Conservation (phyloP, 495 filamentous ascomycete genomes). For the Podospora tetraspora region DNA sequence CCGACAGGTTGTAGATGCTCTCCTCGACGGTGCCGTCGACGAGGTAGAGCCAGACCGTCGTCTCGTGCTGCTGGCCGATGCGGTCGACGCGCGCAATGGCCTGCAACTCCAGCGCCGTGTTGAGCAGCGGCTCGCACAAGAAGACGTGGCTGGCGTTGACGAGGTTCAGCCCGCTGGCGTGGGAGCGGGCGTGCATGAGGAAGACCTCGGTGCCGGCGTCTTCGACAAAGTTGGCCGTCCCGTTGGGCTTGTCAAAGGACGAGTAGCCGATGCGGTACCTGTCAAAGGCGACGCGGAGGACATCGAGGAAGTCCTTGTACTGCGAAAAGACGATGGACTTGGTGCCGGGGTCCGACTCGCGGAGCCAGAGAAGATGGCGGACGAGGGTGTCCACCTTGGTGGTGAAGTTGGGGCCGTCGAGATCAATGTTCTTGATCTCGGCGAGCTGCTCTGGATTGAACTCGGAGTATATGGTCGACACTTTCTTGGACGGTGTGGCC, state of each 20-base stretch:
- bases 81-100: slow-evolving; percentile 91
- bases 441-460: slow-evolving; percentile 64
- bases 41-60: slow-evolving; percentile 93
- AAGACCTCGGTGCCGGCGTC: slow-evolving; percentile 78
- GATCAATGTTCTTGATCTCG: slow-evolving; percentile 77
- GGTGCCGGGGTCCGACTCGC: slow-evolving; percentile 74
- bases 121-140: slow-evolving; percentile 86
- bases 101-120: slow-evolving; percentile 88
- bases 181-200: slow-evolving; percentile 78
- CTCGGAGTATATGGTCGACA: slow-evolving; percentile 61
- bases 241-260: slow-evolving; percentile 56
- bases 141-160: slow-evolving; percentile 93
- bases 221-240: slow-evolving; percentile 67
- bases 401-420: slow-evolving; percentile 66
- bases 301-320: slow-evolving; percentile 66
- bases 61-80: slow-evolving; percentile 82
- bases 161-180: slow-evolving; percentile 82
- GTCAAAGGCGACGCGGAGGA: slow-evolving; percentile 61
- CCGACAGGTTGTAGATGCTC: slow-evolving; percentile 80
- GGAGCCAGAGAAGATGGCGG: slow-evolving; percentile 78
- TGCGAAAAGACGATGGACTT: slow-evolving; percentile 93
- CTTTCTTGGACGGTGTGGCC: slow-evolving; percentile 21
- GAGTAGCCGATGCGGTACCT: slow-evolving; percentile 65
- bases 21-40: slow-evolving; percentile 84
- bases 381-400: slow-evolving; percentile 84